Base-by-base conservation (phyloP, 2,329 filamentous ascomycete species). In the Hymenoscyphus fraxineus region DNA sequence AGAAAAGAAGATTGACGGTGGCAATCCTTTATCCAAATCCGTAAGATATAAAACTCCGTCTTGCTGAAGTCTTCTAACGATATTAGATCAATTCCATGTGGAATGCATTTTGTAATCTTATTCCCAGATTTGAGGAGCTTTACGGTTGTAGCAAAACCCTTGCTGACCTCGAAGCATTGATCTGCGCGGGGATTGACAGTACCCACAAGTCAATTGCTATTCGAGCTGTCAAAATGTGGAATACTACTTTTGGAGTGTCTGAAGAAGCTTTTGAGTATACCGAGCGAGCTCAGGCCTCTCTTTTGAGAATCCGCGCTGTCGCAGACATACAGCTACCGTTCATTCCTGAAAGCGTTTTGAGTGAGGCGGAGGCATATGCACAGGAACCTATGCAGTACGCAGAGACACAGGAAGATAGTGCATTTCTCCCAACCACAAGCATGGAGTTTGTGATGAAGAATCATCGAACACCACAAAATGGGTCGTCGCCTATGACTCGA, bases 141-240 rank as follows among this genome's bases (percentile, higher is more conserved):
- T 76, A 47, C 74, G 74, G 16, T 6, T 76, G 64, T 19, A 59
- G 78, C 15, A 73, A 79, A 19, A 79, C 86, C 5, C 79, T 88
- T 12, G 78, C 78, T 9, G 74, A 79, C 0, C 75, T 92, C 2
- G 84, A 88, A 68, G 74, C 77, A 2, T 73, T 88, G 4, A 73
- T 88, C 16, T 82, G 80, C 54, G 81, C 83, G 12, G 84, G 81
- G 0, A 88, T 83, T 76, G 82, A 76, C 68, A 88, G 79, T 78
- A 88, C 79, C 75, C 89, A 74, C 63, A 67, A 82, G 72, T 55
- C 82, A 71, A 83, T 79, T 70, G 90, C 78, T 67, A 86, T 76
- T 75, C 80, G 73, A 72, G 77, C 85, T 1, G 80, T 88, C 32
- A 73, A 76, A 16, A 80, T 84, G 66, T 97, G 92, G 92, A 93